Conservation (phyloP, 176 grass and related monocot genomes). For the Urochloa ruziziensis region DNA sequence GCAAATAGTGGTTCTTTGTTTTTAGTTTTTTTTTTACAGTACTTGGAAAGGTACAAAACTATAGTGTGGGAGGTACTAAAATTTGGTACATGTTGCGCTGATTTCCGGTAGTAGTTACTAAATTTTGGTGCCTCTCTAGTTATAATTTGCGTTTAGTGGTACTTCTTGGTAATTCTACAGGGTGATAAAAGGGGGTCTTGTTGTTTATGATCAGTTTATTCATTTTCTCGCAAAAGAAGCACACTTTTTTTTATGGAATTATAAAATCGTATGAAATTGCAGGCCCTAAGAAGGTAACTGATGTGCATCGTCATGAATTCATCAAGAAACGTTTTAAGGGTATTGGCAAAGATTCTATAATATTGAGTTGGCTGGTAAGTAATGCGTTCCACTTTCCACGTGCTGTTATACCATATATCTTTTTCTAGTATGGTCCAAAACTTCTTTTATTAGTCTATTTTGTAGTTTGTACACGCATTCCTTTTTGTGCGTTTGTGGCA, state of each 20-base stretch:
- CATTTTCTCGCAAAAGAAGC: background rate
- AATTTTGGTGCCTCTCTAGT: background rate
- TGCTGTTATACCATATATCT: constrained; percentile 5
- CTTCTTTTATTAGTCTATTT: background rate
- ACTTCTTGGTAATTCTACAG: background rate
- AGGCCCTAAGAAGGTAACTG: constrained; percentile 43
- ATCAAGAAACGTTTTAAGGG: constrained; percentile 84
- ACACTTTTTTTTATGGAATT: background rate
- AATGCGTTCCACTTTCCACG: constrained; percentile 23
- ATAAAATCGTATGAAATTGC: background rate
- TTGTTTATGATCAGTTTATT: background rate
- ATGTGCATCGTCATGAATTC: constrained; percentile 60
- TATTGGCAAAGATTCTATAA: constrained; percentile 71
- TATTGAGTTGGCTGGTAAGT: constrained; percentile 93
- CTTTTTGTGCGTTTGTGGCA: background rate
- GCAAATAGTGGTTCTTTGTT: background rate
- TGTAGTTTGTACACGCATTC: background rate
- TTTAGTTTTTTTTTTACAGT: background rate
- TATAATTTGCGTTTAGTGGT: background rate
- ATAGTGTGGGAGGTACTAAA: background rate
- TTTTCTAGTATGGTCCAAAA: background rate
- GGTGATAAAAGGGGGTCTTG: background rate
- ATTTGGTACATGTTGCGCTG: background rate
- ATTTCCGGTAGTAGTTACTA: background rate
- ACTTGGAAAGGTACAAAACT: background rate